phyloP scores from a whole-genome alignment of 345 rosid genomes.

The Abelmoschus esculentus region DNA sequence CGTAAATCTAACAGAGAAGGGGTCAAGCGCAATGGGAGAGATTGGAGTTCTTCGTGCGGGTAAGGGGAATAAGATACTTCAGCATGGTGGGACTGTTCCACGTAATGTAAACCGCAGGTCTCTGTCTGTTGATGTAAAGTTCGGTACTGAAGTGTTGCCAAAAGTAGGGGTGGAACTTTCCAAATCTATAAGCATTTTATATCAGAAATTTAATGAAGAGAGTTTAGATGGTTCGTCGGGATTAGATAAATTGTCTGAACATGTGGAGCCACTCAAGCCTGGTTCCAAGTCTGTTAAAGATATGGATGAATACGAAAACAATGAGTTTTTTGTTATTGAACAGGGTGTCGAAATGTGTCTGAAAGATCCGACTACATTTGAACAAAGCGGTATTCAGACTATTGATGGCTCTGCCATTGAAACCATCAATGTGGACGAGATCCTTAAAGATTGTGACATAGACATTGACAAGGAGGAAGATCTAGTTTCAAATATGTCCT shows the following conservation, averaged over 20 bases:
- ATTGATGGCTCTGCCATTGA: slow-evolving; percentile 33
- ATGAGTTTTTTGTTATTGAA: slow-evolving; percentile 34
- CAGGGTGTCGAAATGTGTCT: slow-evolving; percentile 39
- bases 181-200: slow-evolving; percentile 48
- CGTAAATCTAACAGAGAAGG: slow-evolving; percentile 17
- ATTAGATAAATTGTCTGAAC: slow-evolving; percentile 14
- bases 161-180: slow-evolving; percentile 51
- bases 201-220: slow-evolving; percentile 53
- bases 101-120: slow-evolving; percentile 26
- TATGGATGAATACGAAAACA: slow-evolving; percentile 22
- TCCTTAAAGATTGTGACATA: slow-evolving; percentile 35
- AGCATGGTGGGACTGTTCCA: slow-evolving; percentile 45
- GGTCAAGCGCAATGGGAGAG: slow-evolving; percentile 11
- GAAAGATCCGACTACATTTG: slow-evolving; percentile 21
- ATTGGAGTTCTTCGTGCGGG: slow-evolving; percentile 11
- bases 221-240: slow-evolving; percentile 25
- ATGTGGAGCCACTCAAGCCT: slow-evolving; percentile 21
- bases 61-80: slow-evolving; percentile 28
- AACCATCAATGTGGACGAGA: slow-evolving; percentile 45
- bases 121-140: slow-evolving; percentile 35
- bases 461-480: slow-evolving; percentile 17
- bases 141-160: slow-evolving; percentile 31
- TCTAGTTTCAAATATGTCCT: slow-evolving; percentile 12
- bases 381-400: slow-evolving; percentile 20
- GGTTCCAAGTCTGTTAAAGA: slow-evolving; percentile 17